Evolutionary conservation across 1,284 basidiomycete genomes (phyloP).

Genomic region (Trichosporon coremiiforme): DNA sequence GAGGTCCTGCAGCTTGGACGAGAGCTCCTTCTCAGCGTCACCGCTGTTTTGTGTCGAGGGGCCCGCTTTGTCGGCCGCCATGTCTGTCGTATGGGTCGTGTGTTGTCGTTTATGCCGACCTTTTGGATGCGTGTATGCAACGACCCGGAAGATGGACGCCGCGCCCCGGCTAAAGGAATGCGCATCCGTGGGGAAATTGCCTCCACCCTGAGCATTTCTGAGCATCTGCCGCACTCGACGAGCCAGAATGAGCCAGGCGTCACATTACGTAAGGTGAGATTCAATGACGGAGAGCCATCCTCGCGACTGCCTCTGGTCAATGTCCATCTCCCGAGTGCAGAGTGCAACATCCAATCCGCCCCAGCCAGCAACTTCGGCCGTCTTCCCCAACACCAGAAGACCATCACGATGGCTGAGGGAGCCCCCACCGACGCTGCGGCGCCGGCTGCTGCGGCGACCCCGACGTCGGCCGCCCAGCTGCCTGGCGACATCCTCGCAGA

Average conservation of each 20-base stretch:
- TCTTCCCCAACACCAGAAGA: constrained; percentile 1
- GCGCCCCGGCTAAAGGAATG: constrained; percentile 1
- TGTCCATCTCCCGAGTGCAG: constrained; percentile 3
- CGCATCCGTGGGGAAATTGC: constrained; percentile 15
- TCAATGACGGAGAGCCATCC: constrained; percentile 2
- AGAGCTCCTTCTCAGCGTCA: constrained; percentile 20
- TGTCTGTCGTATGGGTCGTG: constrained; percentile 17
- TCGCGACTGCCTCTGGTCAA: neutral
- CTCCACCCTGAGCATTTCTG: neutral
- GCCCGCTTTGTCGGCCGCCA: constrained; percentile 20
- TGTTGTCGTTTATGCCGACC: neutral
- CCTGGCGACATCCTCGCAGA: constrained; percentile 44
- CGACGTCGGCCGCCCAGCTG: constrained; percentile 21
- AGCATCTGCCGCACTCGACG: neutral
- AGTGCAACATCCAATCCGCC: constrained; percentile 12
- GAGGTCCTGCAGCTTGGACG: constrained; percentile 25
- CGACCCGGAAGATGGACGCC: constrained; percentile 16
- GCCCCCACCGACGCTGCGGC: constrained; percentile 15
- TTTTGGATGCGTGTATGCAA: neutral
- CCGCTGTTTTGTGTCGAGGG: constrained; percentile 8
- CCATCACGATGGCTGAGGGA: constrained; percentile 18
- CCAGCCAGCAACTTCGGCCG: neutral
- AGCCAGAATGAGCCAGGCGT: neutral
- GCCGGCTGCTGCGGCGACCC: constrained; percentile 21
- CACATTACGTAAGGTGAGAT: constrained; percentile 9